Evolutionary conservation across 768 basidiomycete genomes (phyloP).

Genomic region (Mycena alexandri): DNA sequence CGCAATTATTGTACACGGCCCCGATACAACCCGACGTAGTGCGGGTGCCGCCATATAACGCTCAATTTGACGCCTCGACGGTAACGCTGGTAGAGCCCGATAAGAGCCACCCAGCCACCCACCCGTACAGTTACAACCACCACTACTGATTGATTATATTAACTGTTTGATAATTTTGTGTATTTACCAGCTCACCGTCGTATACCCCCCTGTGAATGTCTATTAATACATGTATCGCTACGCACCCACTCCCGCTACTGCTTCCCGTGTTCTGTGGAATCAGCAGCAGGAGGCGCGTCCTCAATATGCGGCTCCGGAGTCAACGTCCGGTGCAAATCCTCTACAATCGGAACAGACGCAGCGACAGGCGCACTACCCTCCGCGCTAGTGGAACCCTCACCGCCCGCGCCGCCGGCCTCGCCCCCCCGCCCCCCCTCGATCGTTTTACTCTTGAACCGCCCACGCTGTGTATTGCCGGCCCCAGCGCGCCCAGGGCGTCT

Average conservation of each 20-base stretch:
- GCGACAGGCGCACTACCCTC: constrained; percentile 7
- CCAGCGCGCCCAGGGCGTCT: constrained; percentile 26
- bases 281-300: background rate
- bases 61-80: background rate
- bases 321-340: constrained; percentile 27
- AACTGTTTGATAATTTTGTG: background rate
- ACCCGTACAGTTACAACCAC: constrained; percentile 16
- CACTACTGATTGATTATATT: background rate
- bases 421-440: constrained; percentile 13
- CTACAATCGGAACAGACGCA: constrained; percentile 21
- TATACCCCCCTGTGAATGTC: constrained; percentile 8
- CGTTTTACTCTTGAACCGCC: constrained; percentile 33
- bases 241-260: background rate
- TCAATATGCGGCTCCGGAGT: constrained; percentile 2
- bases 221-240: constrained; percentile 31
- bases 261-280: constrained; percentile 6
- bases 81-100: constrained; percentile 24
- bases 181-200: background rate
- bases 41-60: too few relatives aligned
- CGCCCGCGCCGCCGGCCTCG: background rate
- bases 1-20: background rate
- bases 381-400: background rate
- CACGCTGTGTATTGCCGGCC: constrained; percentile 11
- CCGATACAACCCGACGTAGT: too few relatives aligned
- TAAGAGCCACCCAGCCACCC: constrained; percentile 21